A percentile compares a stretch with the other conserved stretches of the same genome.
phyloP scores from a whole-genome alignment of 2,329 filamentous ascomycete genomes.

The Scopulariopsis brevicaulis region DNA sequence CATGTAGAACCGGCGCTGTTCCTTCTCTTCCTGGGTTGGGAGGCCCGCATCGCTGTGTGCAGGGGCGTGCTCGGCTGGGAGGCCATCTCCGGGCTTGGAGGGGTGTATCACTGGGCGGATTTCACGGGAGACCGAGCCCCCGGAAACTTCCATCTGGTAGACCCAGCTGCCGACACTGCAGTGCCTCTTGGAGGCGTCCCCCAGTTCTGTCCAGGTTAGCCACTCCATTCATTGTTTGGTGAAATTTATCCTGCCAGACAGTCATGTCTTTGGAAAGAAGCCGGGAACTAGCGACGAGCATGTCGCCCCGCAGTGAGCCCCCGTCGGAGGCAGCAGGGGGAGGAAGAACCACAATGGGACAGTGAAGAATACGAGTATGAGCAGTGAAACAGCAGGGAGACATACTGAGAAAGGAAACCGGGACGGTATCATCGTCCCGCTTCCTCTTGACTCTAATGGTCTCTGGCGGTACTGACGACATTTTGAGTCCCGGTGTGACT shows the following conservation, averaged over 20 bases:
- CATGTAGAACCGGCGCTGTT: constrained; percentile 1
- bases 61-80: neutral
- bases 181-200: constrained; percentile 38
- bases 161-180: constrained; percentile 38
- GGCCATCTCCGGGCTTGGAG: constrained; percentile 25
- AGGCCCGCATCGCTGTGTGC: constrained; percentile 9
- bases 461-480: constrained; percentile 47
- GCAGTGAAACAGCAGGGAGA: constrained; percentile 7
- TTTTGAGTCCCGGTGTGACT: neutral
- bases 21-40: neutral
- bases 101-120: constrained; percentile 34
- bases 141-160: constrained; percentile 30
- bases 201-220: constrained; percentile 28
- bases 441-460: constrained; percentile 52
- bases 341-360: neutral
- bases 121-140: constrained; percentile 9
- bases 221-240: neutral
- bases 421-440: constrained; percentile 34
- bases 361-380: neutral
- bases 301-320: neutral
- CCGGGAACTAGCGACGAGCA: neutral
- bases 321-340: neutral
- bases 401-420: constrained; percentile 45
- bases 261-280: neutral
- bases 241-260: neutral